Conservation (phyloP, 2,329 filamentous ascomycete species). For the Hysterium pulicare region DNA sequence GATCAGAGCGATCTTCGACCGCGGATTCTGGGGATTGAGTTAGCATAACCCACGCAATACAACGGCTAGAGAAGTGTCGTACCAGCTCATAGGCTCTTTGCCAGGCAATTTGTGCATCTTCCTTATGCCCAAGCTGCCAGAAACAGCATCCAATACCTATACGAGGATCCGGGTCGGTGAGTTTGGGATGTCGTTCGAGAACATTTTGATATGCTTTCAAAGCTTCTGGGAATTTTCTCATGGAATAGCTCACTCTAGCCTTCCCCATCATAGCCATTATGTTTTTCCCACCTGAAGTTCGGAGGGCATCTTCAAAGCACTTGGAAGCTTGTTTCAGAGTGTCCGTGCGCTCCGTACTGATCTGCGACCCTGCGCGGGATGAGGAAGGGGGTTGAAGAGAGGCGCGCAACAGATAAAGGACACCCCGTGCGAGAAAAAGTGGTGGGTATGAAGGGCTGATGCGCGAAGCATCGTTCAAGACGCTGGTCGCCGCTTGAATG, state of each 20-base stretch:
- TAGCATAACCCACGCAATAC: background rate
- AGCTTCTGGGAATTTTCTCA: constrained; percentile 82
- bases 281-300: constrained; percentile 80
- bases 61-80: constrained; percentile 30
- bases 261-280: constrained; percentile 90
- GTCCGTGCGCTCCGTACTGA: constrained; percentile 69
- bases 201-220: constrained; percentile 83
- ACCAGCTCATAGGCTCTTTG: constrained; percentile 76
- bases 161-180: constrained; percentile 89
- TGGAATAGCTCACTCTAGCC: constrained; percentile 78
- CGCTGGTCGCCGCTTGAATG: constrained; percentile 83
- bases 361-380: constrained; percentile 58
- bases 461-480: constrained; percentile 90
- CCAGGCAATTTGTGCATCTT: constrained; percentile 88
- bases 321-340: constrained; percentile 82
- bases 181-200: constrained; percentile 76
- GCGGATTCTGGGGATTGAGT: constrained; percentile 51
- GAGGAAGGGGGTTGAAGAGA: constrained; percentile 77
- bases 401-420: constrained; percentile 81
- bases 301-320: constrained; percentile 89
- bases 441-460: constrained; percentile 91
- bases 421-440: constrained; percentile 85
- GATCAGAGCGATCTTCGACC: constrained; percentile 87
- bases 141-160: constrained; percentile 96
- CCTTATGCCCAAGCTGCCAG: constrained; percentile 93